phyloP scores from a whole-genome alignment of 305 asterid genomes.

The Plantago lanceolata region DNA sequence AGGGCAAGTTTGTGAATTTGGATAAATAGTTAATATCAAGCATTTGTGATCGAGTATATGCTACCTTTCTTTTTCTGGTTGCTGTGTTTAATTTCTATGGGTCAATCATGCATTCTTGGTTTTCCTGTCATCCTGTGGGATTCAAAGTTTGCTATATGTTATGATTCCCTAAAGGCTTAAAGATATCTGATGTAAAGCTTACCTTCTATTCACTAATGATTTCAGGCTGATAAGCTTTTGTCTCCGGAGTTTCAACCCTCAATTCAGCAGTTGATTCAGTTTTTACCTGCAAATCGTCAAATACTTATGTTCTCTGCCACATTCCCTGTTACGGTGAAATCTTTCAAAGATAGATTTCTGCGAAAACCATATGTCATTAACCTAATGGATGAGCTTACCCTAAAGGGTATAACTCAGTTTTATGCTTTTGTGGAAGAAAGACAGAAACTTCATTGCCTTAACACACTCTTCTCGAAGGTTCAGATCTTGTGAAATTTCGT shows the following conservation, averaged over 20 bases:
- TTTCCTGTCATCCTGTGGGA: slow-evolving; percentile 16
- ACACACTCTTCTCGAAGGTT: slow-evolving; percentile 93
- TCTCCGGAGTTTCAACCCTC: slow-evolving; percentile 98
- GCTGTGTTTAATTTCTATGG: slow-evolving; percentile 18
- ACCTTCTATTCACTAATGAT: slow-evolving; percentile 20
- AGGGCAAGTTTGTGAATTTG: slow-evolving; percentile 1
- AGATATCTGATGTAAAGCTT: slow-evolving; percentile 10
- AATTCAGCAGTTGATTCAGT: slow-evolving; percentile 66
- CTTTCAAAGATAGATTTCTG: slow-evolving; percentile 77
- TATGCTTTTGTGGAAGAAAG: slow-evolving; percentile 97
- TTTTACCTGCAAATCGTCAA: slow-evolving; percentile 63
- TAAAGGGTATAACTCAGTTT: slow-evolving; percentile 91
- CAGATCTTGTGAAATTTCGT: background rate
- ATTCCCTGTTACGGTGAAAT: slow-evolving; percentile 84
- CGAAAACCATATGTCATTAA: slow-evolving; percentile 74
- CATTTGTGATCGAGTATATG: background rate
- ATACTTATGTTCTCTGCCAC: slow-evolving; percentile 95
- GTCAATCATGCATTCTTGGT: slow-evolving; percentile 17
- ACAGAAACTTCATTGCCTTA: slow-evolving; percentile 91
- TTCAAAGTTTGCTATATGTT: slow-evolving; percentile 11
- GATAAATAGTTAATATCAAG: no score
- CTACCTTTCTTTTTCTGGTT: slow-evolving; percentile 15
- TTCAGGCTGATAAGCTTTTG: slow-evolving; percentile 92
- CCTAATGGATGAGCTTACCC: slow-evolving; percentile 95
- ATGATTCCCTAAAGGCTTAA: background rate